Evolutionary conservation across 116 monocot species (phyloP).

Genomic region (Phalaenopsis hybrid): DNA sequence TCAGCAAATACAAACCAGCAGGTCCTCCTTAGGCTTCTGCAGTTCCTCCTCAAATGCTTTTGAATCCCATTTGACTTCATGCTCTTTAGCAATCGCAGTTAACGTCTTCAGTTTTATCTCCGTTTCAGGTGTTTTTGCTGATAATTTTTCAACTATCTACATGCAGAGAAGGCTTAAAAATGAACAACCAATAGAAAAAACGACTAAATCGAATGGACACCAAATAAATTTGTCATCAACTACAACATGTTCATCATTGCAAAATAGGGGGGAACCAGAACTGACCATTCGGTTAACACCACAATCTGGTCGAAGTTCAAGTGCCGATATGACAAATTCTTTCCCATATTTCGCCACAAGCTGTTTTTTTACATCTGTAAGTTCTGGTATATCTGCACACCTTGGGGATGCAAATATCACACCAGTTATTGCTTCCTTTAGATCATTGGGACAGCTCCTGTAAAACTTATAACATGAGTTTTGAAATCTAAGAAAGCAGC

Average conservation of each 20-base stretch:
- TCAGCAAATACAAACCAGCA: conserved; percentile 36
- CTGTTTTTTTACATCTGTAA: conserved; percentile 63
- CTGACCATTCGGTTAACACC: conserved; percentile 72
- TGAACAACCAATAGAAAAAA: not conserved
- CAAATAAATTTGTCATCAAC: not conserved
- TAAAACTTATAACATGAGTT: conserved; percentile 11
- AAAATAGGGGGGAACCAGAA: conserved; percentile 1
- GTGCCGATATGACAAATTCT: conserved; percentile 60
- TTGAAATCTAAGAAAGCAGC: not conserved
- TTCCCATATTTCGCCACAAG: conserved; percentile 78
- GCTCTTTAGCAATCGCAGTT: conserved; percentile 65
- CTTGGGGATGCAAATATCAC: conserved; percentile 83
- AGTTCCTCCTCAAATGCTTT: conserved; percentile 55
- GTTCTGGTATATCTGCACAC: conserved; percentile 80
- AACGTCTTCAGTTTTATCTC: conserved; percentile 50
- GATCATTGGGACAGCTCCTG: conserved; percentile 79
- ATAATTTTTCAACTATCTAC: conserved; percentile 70
- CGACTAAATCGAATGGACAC: not conserved
- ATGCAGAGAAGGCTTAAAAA: conserved; percentile 1
- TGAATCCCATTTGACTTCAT: conserved; percentile 74
- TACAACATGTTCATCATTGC: not conserved
- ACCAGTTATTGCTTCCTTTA: conserved; percentile 81
- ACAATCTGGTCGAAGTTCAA: conserved; percentile 78
- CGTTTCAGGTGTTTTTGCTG: conserved; percentile 50
- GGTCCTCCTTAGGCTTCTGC: conserved; percentile 37